A percentile compares a stretch with the other conserved stretches of the same genome.
Conservation (phyloP, 192 early-diverging fungal genomes). For the Backusella mclennaniae region DNA sequence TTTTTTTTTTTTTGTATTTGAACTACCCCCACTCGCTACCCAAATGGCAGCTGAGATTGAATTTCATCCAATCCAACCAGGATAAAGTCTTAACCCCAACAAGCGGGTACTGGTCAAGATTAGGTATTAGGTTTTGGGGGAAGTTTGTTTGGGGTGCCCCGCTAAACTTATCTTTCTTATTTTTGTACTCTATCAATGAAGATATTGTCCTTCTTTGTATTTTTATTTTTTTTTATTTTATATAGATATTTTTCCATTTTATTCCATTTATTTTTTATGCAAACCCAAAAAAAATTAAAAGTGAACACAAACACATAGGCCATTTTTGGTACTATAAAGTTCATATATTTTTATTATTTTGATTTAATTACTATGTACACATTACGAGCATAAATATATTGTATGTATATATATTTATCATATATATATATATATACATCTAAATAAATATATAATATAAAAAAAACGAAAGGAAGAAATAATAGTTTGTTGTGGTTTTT, state of each 20-base stretch:
- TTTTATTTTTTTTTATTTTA: neutral
- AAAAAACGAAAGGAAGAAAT: neutral
- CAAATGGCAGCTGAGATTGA: neutral
- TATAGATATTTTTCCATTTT: neutral
- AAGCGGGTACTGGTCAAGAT: conserved; percentile 7
- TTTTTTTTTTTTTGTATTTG: conserved; percentile 13
- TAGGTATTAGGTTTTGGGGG: conserved; percentile 10
- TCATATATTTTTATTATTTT: conserved; percentile 9
- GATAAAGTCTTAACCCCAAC: conserved; percentile 9
- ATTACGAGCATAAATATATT: conserved; percentile 3
- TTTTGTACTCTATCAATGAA: neutral
- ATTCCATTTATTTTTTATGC: neutral
- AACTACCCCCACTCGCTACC: conserved; percentile 1
- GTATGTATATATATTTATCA: neutral
- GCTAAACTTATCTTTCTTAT: neutral
- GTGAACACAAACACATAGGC: neutral
- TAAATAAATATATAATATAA: neutral
- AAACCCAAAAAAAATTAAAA: neutral
- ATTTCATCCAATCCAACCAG: conserved; percentile 8
- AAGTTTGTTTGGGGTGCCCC: conserved; percentile 1
- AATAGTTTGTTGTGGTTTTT: neutral
- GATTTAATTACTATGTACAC: conserved; percentile 7
- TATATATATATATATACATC: conserved; percentile 1
- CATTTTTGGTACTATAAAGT: neutral
- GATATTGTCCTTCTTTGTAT: neutral